A percentile compares a stretch with the other conserved stretches of the same genome.
phyloP scores from a whole-genome alignment of 495 filamentous ascomycete species.

The Astrocystis sublimbata region DNA sequence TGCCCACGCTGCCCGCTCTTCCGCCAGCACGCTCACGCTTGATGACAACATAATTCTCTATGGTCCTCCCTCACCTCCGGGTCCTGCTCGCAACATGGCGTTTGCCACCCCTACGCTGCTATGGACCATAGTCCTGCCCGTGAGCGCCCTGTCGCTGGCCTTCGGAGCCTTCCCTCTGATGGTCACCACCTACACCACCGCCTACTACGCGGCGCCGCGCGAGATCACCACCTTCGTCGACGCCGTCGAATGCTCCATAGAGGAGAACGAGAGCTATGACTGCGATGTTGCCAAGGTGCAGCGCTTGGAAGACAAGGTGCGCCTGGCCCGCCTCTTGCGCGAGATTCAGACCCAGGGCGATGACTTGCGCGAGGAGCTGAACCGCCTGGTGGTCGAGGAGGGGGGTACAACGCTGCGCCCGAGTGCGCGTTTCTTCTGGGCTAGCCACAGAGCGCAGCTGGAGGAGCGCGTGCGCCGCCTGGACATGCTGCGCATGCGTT shows the following conservation, averaged over 20 bases:
- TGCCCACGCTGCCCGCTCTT: background rate
- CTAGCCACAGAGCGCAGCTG: conserved; percentile 41
- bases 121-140: conserved; percentile 47
- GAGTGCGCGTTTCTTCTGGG: conserved; percentile 51
- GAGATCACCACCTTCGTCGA: conserved; percentile 54
- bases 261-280: conserved; percentile 57
- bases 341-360: conserved; percentile 59
- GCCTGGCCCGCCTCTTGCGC: conserved; percentile 51
- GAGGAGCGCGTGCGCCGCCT: conserved; percentile 57
- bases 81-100: conserved; percentile 36
- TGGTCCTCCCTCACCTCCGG: conserved; percentile 19
- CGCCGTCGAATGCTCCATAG: conserved; percentile 48
- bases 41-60: conserved; percentile 14
- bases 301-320: conserved; percentile 53
- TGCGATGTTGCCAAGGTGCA: conserved; percentile 51
- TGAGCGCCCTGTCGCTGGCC: conserved; percentile 52
- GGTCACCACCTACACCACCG: conserved; percentile 43
- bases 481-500: conserved; percentile 62
- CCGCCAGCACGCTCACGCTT: background rate
- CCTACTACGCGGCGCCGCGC: conserved; percentile 49
- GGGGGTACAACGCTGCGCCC: conserved; percentile 46
- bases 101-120: conserved; percentile 40
- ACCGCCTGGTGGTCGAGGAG: conserved; percentile 45
- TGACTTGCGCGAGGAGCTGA: conserved; percentile 51
- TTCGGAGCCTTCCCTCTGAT: conserved; percentile 44